Conservation (phyloP, 306 rosid species). For the Senna siamea region DNA sequence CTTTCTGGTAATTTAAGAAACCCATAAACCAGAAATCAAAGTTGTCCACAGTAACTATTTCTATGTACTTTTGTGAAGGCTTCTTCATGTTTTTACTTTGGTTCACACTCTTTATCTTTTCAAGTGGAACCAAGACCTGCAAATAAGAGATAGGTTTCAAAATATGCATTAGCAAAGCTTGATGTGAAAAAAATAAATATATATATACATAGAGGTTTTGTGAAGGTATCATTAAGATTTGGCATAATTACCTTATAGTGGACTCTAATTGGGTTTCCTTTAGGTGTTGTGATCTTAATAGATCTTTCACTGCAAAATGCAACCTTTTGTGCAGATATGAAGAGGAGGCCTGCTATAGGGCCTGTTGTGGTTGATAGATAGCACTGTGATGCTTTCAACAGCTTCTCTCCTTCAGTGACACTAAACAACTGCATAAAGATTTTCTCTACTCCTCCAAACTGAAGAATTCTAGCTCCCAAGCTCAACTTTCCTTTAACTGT, state of each 20-base stretch:
- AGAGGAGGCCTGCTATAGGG: conserved; percentile 68
- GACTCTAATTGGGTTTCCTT: conserved; percentile 42
- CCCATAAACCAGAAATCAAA: conserved; percentile 72
- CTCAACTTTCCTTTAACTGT: conserved; percentile 62
- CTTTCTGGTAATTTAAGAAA: conserved; percentile 50
- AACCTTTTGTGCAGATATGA: conserved; percentile 56
- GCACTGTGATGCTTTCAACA: conserved; percentile 53
- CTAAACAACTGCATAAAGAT: conserved; percentile 49
- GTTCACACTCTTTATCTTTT: conserved; percentile 45
- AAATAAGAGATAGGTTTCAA: neutral
- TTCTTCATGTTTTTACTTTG: conserved; percentile 46
- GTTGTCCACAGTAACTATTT: conserved; percentile 54
- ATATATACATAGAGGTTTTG: too few relatives aligned
- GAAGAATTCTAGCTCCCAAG: conserved; percentile 54
- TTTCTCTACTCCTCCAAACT: conserved; percentile 54
- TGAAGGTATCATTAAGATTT: too few relatives aligned
- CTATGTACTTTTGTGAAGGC: conserved; percentile 56
- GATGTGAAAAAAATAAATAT: neutral
- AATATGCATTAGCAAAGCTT: neutral
- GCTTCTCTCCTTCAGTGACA: conserved; percentile 49
- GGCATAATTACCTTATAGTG: conserved; percentile 46
- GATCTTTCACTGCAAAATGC: conserved; percentile 70
- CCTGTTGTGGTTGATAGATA: conserved; percentile 63
- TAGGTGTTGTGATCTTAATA: conserved; percentile 45
- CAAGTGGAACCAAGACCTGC: conserved; percentile 58